These are phyloP conservation scores for Camellia lanceoleosa DNA, from an alignment of 148 eudicot genomes.

Conservation along the genomic window DNA sequence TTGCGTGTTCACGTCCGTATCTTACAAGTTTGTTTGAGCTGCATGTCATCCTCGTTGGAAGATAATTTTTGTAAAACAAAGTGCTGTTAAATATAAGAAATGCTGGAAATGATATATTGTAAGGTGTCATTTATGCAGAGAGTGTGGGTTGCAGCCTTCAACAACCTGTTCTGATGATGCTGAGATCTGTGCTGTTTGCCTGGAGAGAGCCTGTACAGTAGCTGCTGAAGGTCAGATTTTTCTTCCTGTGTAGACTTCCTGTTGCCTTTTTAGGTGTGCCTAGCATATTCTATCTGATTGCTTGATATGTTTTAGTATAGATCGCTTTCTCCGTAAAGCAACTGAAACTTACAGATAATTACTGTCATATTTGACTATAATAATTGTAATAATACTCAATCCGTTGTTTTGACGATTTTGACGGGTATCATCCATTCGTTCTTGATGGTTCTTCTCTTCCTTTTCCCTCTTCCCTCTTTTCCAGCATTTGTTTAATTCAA, in stretches of 20 bases:
- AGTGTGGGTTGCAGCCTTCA: conserved; percentile 67
- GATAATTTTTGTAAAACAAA: not conserved
- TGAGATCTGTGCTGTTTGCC: conserved; percentile 90
- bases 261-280: not conserved
- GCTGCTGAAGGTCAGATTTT: conserved; percentile 81
- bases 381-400: not conserved
- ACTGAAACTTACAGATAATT: not conserved
- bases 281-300: not conserved
- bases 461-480: conserved; percentile 61
- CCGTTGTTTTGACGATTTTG: not conserved
- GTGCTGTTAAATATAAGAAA: not conserved
- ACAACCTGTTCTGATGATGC: conserved; percentile 59
- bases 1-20: too few relatives aligned
- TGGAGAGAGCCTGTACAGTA: conserved; percentile 86
- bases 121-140: conserved; percentile 43
- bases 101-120: conserved; percentile 11
- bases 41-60: conserved; percentile 28
- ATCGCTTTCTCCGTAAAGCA: too few relatives aligned
- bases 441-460: not conserved
- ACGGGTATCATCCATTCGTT: not conserved
- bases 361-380: not conserved
- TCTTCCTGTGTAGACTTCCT: conserved; percentile 31
- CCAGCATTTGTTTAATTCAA: not conserved
- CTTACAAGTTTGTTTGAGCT: not conserved
- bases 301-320: not conserved